These are phyloP conservation scores for Triticum urartu DNA, from an alignment of 176 grass and related monocot species.

Conservation along the genomic window DNA sequence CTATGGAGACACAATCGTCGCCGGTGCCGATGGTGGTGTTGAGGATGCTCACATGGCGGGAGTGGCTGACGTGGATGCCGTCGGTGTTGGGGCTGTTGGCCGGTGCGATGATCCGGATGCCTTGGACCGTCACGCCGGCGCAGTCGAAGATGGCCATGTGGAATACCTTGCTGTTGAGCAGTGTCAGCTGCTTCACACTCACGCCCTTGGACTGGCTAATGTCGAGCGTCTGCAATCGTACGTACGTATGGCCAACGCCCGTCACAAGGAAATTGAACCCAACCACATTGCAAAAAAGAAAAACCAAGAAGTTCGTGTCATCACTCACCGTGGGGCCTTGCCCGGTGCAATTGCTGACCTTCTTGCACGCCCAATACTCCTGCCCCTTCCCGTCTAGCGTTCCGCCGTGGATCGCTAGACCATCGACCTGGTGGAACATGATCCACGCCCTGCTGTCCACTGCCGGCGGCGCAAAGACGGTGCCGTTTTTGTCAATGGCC, in stretches of 20 bases:
- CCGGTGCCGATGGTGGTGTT: constrained; percentile 42
- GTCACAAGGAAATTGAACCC: background rate
- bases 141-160: constrained; percentile 59
- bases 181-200: constrained; percentile 26
- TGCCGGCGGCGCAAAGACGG: constrained; percentile 41
- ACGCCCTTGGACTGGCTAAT: constrained; percentile 50
- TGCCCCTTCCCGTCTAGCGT: constrained; percentile 50
- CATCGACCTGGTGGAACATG: constrained; percentile 59
- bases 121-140: constrained; percentile 34
- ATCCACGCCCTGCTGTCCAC: constrained; percentile 43
- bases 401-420: constrained; percentile 48
- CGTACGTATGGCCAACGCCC: no score
- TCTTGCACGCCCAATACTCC: constrained; percentile 56
- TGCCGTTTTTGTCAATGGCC: constrained; percentile 42
- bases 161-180: constrained; percentile 49
- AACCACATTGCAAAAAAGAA: background rate
- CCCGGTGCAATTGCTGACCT: constrained; percentile 27
- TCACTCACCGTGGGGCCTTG: constrained; percentile 37
- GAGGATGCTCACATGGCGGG: constrained; percentile 36
- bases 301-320: background rate
- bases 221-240: constrained; percentile 39
- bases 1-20: constrained; percentile 71
- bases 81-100: constrained; percentile 71
- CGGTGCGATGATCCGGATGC: constrained; percentile 44
- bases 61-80: constrained; percentile 56